Base-by-base conservation (phyloP, 2,329 filamentous ascomycete genomes). In the Aspergillus hortae region DNA sequence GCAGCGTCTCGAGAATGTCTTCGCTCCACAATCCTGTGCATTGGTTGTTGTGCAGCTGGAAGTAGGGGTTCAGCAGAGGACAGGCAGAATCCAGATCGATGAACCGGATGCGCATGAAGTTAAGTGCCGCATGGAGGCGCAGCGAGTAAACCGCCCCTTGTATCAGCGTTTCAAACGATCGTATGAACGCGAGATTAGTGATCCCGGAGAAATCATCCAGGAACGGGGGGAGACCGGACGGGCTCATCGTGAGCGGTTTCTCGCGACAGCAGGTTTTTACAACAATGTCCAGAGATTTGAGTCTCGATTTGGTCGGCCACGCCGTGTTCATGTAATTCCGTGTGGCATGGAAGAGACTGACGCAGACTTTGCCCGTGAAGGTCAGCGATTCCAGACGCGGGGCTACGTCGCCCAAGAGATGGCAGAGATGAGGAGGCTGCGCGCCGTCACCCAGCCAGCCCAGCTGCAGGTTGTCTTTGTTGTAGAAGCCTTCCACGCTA, bases 21-120 rank as follows among this genome's bases (percentile, higher is more conserved):
- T 87, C 81, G 64, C 84, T 90, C 88, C 87, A 91, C 2, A 91
- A 79, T 4, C 88, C 88, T 1, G 82, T 84, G 60, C 84, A 87
- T 61, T 76, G 71, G 35, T 80, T 80, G 44, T 83, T 75, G 32
- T 78, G 74, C 40, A 90, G 71, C 51, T 86, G 74, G 65, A 90
- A 91, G 63, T 86, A 89, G 0, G 88, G 88, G 60, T 90, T 90
- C 4, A 90, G 72, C 1, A 85, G 81, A 3, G 86, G 87, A 12
- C 87, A 78, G 2, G 85, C 82, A 2, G 86, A 88, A 64, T 90
- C 87, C 5, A 90, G 76, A 67, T 90, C 87, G 48, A 90, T 85
- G 61, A 88, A 90, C 49, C 87, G 83, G 61, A 90, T 89, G 52
- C 87, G 79, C 56, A 91, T 68, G 66, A 84, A 83, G 42, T 83